A percentile compares a stretch with the other conserved stretches of the same genome.
Evolutionary conservation across 2,329 filamentous ascomycete genomes (phyloP).

Genomic region (Fusarium sp.): DNA sequence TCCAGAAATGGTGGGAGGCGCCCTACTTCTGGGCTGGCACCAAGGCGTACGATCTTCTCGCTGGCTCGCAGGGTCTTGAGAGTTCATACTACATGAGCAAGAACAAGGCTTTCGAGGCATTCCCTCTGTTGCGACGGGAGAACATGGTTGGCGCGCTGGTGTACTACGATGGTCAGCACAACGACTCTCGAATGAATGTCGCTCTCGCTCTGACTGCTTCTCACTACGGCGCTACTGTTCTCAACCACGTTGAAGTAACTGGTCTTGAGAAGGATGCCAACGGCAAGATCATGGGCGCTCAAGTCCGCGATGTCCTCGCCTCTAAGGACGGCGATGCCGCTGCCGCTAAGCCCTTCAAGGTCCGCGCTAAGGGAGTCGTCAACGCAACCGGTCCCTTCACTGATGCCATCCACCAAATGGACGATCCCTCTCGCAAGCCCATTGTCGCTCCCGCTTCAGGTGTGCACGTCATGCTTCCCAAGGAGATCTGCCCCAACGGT

Average conservation of each 20-base stretch:
- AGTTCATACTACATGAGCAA: slow-evolving; percentile 83
- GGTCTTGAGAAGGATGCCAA: slow-evolving; percentile 73
- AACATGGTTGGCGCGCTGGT: slow-evolving; percentile 79
- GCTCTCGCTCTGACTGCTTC: slow-evolving; percentile 82
- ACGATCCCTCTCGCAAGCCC: slow-evolving; percentile 72
- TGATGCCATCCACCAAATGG: slow-evolving; percentile 81
- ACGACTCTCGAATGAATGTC: slow-evolving; percentile 88
- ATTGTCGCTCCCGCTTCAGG: slow-evolving; percentile 84
- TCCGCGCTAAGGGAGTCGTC: slow-evolving; percentile 81
- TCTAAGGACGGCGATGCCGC: slow-evolving; percentile 65
- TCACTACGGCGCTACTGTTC: slow-evolving; percentile 79
- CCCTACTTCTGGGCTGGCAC: slow-evolving; percentile 76
- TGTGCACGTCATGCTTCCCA: slow-evolving; percentile 83
- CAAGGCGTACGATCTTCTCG: slow-evolving; percentile 83
- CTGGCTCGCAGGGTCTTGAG: slow-evolving; percentile 83
- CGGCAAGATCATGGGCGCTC: slow-evolving; percentile 75
- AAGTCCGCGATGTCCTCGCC: slow-evolving; percentile 64
- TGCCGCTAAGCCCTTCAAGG: slow-evolving; percentile 63
- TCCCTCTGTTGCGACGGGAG: slow-evolving; percentile 79
- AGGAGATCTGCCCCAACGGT: slow-evolving; percentile 78
- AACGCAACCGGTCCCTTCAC: slow-evolving; percentile 86
- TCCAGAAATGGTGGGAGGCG: slow-evolving; percentile 84
- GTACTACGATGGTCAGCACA: slow-evolving; percentile 88
- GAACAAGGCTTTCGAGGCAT: slow-evolving; percentile 78
- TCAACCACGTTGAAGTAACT: slow-evolving; percentile 84